These are phyloP conservation scores for Neurospora sp. DNA, from an alignment of 495 filamentous ascomycete genomes.

Conservation along the genomic window DNA sequence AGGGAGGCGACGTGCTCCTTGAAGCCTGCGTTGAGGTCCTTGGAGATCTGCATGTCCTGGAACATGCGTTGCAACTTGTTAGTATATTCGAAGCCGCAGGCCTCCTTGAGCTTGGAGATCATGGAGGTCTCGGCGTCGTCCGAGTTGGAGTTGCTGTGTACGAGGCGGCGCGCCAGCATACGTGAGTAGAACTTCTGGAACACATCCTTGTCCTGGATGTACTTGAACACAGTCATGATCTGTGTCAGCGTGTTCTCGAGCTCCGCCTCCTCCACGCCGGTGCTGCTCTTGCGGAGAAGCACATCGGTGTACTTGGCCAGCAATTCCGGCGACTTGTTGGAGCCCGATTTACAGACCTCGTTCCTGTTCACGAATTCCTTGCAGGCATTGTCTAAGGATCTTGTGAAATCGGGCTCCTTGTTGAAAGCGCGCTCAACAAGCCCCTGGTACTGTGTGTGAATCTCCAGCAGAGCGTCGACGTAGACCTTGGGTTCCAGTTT, in stretches of 20 bases:
- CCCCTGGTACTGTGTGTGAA: constrained; percentile 84
- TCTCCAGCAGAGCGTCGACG: constrained; percentile 87
- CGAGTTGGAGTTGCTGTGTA: constrained; percentile 87
- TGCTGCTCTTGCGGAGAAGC: constrained; percentile 83
- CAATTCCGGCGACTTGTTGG: constrained; percentile 85
- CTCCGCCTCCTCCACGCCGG: constrained; percentile 83
- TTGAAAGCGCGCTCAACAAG: constrained; percentile 89
- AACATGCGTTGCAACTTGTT: constrained; percentile 99
- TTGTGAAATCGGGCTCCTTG: constrained; percentile 92
- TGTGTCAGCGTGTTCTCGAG: constrained; percentile 84
- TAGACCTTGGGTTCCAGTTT: constrained; percentile 93
- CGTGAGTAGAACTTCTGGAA: constrained; percentile 99
- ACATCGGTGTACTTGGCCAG: constrained; percentile 95
- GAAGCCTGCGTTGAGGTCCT: constrained; percentile 86
- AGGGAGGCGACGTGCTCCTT: constrained; percentile 48
- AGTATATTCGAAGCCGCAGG: constrained; percentile 97
- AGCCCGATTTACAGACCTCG: constrained; percentile 82
- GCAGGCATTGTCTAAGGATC: constrained; percentile 94
- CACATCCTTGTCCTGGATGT: constrained; percentile 99
- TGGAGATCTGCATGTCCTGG: constrained; percentile 97
- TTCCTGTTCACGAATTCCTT: constrained; percentile 97
- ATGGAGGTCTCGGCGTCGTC: constrained; percentile 98
- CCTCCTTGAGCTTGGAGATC: constrained; percentile 98
- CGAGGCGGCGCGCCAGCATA: constrained; percentile 88
- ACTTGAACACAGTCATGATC: constrained; percentile 99